Evolutionary conservation across 2,329 filamentous ascomycete genomes (phyloP).

Genomic region (Talaromyces pinophilus): DNA sequence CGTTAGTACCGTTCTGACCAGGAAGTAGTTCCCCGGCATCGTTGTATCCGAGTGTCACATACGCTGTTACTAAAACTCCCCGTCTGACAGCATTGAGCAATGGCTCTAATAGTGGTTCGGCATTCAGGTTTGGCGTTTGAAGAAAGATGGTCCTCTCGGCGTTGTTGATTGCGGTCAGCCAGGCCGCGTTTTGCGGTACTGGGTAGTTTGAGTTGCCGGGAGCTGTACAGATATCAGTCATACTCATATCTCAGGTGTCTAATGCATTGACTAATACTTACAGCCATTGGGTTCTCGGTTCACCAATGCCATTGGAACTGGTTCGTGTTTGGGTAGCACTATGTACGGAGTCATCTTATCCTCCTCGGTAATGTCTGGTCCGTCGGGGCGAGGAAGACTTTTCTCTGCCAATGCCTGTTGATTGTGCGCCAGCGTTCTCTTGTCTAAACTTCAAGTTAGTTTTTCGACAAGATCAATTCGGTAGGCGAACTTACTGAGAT

Average conservation of each 20-base stretch:
- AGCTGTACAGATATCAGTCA: conserved; percentile 31
- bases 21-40: conserved; percentile 75
- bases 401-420: conserved; percentile 41
- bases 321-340: conserved; percentile 53
- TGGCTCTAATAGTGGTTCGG: conserved; percentile 64
- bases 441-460: conserved; percentile 15
- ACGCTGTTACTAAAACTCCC: conserved; percentile 68
- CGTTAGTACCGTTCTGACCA: conserved; percentile 73
- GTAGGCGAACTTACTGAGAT: conserved; percentile 54
- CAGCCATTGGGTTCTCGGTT: conserved; percentile 67
- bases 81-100: conserved; percentile 66
- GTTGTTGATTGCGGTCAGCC: conserved; percentile 68
- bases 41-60: conserved; percentile 77
- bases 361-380: conserved; percentile 55
- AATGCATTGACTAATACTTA: conserved; percentile 25
- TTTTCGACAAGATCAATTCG: neutral
- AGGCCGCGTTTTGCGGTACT: conserved; percentile 75
- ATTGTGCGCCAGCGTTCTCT: conserved; percentile 4
- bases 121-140: conserved; percentile 75
- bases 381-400: conserved; percentile 56
- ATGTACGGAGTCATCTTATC: conserved; percentile 69
- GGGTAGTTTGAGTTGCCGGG: conserved; percentile 62
- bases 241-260: no score
- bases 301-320: conserved; percentile 71
- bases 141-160: conserved; percentile 69